Conservation (phyloP, 1,284 basidiomycete genomes). For the Schizophyllum commune region DNA sequence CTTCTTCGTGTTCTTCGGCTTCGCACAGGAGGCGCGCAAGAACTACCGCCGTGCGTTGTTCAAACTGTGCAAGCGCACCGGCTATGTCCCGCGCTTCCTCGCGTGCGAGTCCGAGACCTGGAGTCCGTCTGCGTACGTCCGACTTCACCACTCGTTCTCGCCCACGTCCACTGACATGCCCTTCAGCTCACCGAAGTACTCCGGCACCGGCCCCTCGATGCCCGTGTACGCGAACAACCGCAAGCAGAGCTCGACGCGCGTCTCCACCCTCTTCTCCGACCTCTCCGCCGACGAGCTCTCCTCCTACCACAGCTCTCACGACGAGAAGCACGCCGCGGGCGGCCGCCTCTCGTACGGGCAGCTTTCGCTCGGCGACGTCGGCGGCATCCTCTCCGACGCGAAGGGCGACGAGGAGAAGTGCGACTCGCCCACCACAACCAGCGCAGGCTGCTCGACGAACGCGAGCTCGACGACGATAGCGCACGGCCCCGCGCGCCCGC, state of each 20-base stretch:
- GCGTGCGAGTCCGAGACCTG: not conserved
- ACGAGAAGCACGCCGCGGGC: conserved; percentile 22
- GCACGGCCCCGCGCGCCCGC: conserved; percentile 18
- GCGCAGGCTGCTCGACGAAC: conserved; percentile 21
- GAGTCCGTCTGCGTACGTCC: not conserved
- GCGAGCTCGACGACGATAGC: conserved; percentile 18
- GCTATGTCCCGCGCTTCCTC: not conserved
- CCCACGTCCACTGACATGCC: not conserved
- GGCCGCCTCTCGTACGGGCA: conserved; percentile 26
- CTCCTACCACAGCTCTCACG: conserved; percentile 22
- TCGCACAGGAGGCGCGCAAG: conserved; percentile 33
- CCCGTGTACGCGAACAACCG: not conserved
- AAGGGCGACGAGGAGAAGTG: conserved; percentile 9
- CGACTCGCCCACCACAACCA: conserved; percentile 7
- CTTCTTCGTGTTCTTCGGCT: conserved; percentile 55
- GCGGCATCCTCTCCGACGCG: conserved; percentile 29
- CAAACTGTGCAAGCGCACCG: not conserved
- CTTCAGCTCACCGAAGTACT: not conserved
- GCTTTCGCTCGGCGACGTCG: conserved; percentile 28
- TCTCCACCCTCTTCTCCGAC: not conserved
- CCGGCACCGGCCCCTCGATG: not conserved
- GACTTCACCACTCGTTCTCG: not conserved
- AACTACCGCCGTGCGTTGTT: conserved; percentile 16
- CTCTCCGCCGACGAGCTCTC: conserved; percentile 26
- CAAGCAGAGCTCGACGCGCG: not conserved